Evolutionary conservation across 1,284 basidiomycete species (phyloP), one percentile per base, ranked within the genome.

Genomic region (Ceratobasidium sp.): DNA sequence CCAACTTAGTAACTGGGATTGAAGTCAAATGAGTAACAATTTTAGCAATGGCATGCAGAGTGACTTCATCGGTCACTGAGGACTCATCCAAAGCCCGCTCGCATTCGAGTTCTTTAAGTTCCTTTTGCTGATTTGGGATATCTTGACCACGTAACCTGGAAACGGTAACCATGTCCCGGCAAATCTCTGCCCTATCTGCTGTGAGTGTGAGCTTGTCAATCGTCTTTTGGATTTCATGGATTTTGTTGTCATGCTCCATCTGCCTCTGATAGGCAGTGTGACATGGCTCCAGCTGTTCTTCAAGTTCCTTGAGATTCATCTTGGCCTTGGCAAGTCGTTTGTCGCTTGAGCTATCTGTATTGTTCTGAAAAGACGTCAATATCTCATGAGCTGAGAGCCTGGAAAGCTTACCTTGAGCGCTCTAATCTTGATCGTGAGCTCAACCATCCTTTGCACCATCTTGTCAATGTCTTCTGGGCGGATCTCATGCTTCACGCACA

Each of bases 341-440:
- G 86, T 96, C 96, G 82, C 95, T 96, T 1, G 94, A 94, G 13
- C 92, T 86, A 81, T 99, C 97, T 86, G 97, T 98, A 84, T 97
- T 95, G 80, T 96, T 90, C 85, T 82, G 28, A 46, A 26, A 23
- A 69, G 49, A 33, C 33, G 33, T 33, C 33, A 33, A 33, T 33
- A 33, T 33, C 33, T 33, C 33, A 33, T 33, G 33, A 33, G 33
- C 33, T 33, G 33, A 33, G 33, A 33, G 33, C 33, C 33, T 9
- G 23, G 55, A 56, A 67, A 26, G 81, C 81, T 53, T 72, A 84
- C 80, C 80, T 98, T 94, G 70, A 99, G 88, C 9, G 97, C 98
- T 84, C 98, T 97, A 42, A 98, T 94, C 84, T 98, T 97, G 53
- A 99, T 94, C 84, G 99, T 95, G 66, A 99, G 90, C 83, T 98